Base-by-base conservation (phyloP, 2,329 filamentous ascomycete species). In the Microcera coccophila region DNA sequence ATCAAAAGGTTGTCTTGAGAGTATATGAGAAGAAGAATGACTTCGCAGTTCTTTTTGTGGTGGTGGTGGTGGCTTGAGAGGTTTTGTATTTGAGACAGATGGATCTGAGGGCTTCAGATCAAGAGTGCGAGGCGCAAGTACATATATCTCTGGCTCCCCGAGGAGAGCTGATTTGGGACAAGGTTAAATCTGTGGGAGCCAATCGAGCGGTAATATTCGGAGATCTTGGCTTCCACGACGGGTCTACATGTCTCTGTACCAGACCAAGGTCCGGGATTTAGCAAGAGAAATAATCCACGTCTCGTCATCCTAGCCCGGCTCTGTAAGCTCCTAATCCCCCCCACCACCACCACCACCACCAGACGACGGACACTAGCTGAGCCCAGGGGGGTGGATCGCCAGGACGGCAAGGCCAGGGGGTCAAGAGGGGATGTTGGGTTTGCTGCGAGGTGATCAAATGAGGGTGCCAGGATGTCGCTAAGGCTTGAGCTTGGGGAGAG, bases 191-290 rank as follows among this genome's bases (percentile, higher is more conserved):
- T 50, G 48, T 49, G 42, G 45, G 44, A 61, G 58, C 60, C 60
- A 62, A 62, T 62, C 59, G 59, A 54, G 48, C 48, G 59, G 60
- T 52, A 58, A 50, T 47, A 46, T 47, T 52, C 53, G 49, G 52
- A 62, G 60, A 62, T 61, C 58, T 52, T 48, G 44, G 43, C 55
- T 59, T 50, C 43, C 41, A 44, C 44, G 49, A 52, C 52, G 48
- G 46, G 55, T 52, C 53, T 49, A 31, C 33, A 43, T 39, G 42
- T 54, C 44, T 57, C 42, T 52, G 41, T 47, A 57, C 55, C 44
- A 53, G 51, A 57, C 55, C 45, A 54, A 44, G 53, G 42, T 39
- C 53, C 50, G 44, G 47, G 49, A 53, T 49, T 28, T 16, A 49
- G 52, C 44, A 53, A 54, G 38, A 55, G 48, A 55, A 48, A 49